Base-by-base conservation (phyloP, 1,284 basidiomycete genomes). In the Ustilago hordei region DNA sequence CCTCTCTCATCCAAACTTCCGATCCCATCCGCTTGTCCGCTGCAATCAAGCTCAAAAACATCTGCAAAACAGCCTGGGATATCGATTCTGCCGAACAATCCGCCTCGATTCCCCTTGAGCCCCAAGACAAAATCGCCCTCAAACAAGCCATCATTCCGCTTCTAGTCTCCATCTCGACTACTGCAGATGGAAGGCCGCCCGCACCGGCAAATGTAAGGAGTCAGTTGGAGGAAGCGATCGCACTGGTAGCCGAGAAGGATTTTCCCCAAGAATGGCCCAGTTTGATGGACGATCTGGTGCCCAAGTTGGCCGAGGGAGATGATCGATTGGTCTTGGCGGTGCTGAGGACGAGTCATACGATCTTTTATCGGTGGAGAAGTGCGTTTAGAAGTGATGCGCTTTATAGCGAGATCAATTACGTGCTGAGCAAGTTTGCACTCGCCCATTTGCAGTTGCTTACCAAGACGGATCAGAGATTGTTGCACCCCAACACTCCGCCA, bases 301-400 rank as follows among this genome's bases (percentile, higher is more conserved):
- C 53, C 84, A 88, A 55, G 93, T 93, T 65, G 89, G 95, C 48
- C 92, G 93, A 13, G 87, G 89, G 9, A 90, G 91, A 98, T 84
- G 95, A 93, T 86, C 91, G 92, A 75, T 87, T 94, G 79, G 96
- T 98, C 85, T 89, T 95, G 43, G 93, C 93, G 61, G 93, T 99
- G 8, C 90, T 99, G 41, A 91, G 96, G 81, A 95, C 95, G 0
- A 94, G 95, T 0, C 96, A 98, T 87, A 95, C 94, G 47, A 98
- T 99, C 83, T 98, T 98, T 88, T 90, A 91, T 61, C 90, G 91
- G 75, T 99, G 96, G 96, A 91, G 96, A 61, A 91, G 94, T 5
- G 93, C 93, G 81, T 93, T 95, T 82, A 91, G 95, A 64, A 92
- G 93, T 7, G 92, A 99, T 87, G 87, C 89, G 48, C 91, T 99